These are phyloP conservation scores for Heterobasidion annosum DNA, from an alignment of 1,284 basidiomycete species.

Conservation along the genomic window DNA sequence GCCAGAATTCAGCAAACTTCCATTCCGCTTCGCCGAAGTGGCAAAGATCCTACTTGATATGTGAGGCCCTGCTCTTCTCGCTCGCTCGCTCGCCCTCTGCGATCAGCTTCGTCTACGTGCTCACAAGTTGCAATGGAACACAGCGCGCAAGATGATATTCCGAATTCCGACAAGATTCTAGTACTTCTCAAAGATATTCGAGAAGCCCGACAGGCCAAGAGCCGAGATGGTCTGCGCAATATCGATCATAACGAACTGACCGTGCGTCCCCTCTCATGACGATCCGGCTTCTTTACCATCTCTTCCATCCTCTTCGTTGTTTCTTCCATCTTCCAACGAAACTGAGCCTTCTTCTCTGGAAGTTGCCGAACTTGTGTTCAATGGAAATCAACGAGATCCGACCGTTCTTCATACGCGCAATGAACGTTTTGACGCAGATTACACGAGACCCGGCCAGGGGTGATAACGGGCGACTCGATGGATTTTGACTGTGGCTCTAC, in stretches of 20 bases:
- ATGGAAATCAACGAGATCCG: constrained; percentile 92
- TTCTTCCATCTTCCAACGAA: not conserved
- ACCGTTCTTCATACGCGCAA: constrained; percentile 81
- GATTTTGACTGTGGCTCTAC: not conserved
- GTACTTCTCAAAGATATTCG: constrained; percentile 88
- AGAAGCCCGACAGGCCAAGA: constrained; percentile 91
- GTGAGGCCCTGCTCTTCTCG: constrained; percentile 39
- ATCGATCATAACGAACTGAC: constrained; percentile 73
- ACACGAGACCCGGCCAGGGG: constrained; percentile 20
- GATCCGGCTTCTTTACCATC: not conserved
- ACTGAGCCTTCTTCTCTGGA: not conserved
- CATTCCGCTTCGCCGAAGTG: constrained; percentile 84
- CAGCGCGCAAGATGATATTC: constrained; percentile 87
- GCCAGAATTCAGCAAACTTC: constrained; percentile 66
- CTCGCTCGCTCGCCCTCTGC: not conserved
- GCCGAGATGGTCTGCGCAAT: constrained; percentile 71
- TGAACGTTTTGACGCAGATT: constrained; percentile 56
- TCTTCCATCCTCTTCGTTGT: not conserved
- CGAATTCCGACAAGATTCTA: constrained; percentile 74
- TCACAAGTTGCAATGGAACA: not conserved
- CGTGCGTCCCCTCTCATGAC: constrained; percentile 33
- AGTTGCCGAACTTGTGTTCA: constrained; percentile 82
- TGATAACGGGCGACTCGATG: constrained; percentile 1
- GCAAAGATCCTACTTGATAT: constrained; percentile 85
- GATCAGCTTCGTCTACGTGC: not conserved